Conservation (phyloP, 1,284 basidiomycete genomes). For the Ceratorhiza oryzae-sativae region DNA sequence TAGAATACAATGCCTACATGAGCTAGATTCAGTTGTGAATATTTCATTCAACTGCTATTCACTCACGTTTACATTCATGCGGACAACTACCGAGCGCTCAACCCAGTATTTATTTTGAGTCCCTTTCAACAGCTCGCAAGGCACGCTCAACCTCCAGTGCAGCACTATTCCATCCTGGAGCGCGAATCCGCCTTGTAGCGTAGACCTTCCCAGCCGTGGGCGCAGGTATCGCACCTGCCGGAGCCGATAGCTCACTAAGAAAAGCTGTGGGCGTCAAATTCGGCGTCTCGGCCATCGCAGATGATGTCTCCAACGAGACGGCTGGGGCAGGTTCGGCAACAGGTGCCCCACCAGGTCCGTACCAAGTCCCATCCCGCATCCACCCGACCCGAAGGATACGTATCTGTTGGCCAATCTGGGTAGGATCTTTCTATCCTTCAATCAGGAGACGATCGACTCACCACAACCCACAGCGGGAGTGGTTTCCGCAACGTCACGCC, state of each 20-base stretch:
- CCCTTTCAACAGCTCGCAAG: conserved; percentile 16
- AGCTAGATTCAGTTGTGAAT: neutral
- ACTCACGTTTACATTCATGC: conserved; percentile 10
- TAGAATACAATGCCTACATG: conserved; percentile 4
- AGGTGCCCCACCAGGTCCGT: conserved; percentile 7
- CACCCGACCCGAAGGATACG: conserved; percentile 43
- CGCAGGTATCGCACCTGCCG: neutral
- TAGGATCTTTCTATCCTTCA: neutral
- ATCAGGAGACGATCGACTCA: conserved; percentile 25
- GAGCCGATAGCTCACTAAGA: conserved; percentile 2
- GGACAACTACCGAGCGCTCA: neutral
- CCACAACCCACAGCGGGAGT: conserved; percentile 40
- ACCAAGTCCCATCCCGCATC: conserved; percentile 44
- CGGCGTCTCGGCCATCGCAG: conserved; percentile 32
- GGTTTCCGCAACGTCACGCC: conserved; percentile 42
- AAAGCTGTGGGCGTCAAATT: conserved; percentile 23
- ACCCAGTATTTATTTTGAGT: neutral
- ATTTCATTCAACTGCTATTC: neutral
- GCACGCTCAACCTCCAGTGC: conserved; percentile 33
- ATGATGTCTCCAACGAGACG: conserved; percentile 15
- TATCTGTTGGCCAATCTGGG: conserved; percentile 29
- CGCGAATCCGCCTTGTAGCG: conserved; percentile 23
- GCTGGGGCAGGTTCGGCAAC: neutral
- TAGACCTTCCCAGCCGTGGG: neutral
- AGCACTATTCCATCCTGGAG: conserved; percentile 30